phyloP scores from a whole-genome alignment of 306 rosid species.

The Amphicarpaea edgeworthii region DNA sequence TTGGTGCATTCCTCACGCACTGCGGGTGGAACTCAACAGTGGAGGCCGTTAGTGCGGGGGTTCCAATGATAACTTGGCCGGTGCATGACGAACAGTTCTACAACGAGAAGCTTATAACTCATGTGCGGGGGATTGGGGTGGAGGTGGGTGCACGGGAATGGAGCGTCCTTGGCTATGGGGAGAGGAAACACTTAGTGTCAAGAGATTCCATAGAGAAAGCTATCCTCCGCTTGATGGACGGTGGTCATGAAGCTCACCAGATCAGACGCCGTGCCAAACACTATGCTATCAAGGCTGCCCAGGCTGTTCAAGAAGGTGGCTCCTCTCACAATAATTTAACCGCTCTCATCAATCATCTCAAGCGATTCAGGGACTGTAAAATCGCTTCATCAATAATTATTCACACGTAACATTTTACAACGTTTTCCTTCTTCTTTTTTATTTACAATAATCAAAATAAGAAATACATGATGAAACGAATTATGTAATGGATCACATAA shows the following conservation, averaged over 20 bases:
- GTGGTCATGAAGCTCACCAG: slow-evolving; percentile 35
- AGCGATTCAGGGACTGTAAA: slow-evolving; percentile 19
- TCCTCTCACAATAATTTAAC: slow-evolving; percentile 41
- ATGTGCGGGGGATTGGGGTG: not conserved
- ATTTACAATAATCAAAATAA: too few relatives aligned
- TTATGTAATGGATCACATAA: too few relatives aligned
- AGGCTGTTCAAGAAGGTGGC: slow-evolving; percentile 39
- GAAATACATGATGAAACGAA: too few relatives aligned
- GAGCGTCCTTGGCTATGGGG: not conserved
- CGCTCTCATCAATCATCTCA: slow-evolving; percentile 39
- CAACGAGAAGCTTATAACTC: slow-evolving; percentile 44
- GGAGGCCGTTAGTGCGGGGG: slow-evolving; percentile 18
- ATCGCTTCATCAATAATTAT: not conserved
- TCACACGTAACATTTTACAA: not conserved
- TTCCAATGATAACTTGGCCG: slow-evolving; percentile 21
- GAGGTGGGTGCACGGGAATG: slow-evolving; percentile 31
- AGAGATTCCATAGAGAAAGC: slow-evolving; percentile 48
- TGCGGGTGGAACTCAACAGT: slow-evolving; percentile 48
- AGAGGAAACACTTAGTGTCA: slow-evolving; percentile 8
- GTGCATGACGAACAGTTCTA: slow-evolving; percentile 42
- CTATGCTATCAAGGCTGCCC: slow-evolving; percentile 36
- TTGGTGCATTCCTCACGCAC: slow-evolving; percentile 42
- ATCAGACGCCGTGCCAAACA: slow-evolving; percentile 33
- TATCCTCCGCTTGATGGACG: slow-evolving; percentile 48
- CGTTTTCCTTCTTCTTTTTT: too few relatives aligned